phyloP scores from a whole-genome alignment of 768 basidiomycete species.

The Amanita thiersii region DNA sequence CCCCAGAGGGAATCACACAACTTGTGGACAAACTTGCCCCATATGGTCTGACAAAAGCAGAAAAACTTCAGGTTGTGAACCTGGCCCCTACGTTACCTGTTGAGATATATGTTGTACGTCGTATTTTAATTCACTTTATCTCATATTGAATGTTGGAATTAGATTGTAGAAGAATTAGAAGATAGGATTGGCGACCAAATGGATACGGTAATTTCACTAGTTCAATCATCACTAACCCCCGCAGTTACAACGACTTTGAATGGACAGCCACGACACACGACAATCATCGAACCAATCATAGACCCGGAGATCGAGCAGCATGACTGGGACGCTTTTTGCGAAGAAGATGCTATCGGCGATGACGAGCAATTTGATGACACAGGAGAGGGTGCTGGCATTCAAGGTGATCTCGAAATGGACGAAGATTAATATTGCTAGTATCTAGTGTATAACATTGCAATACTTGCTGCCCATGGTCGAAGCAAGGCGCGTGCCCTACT shows the following conservation, averaged over 20 bases:
- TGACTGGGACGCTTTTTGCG: conserved; percentile 20
- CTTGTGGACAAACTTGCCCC: conserved; percentile 62
- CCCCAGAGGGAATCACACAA: conserved; percentile 49
- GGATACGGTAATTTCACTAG: conserved; percentile 54
- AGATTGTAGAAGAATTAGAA: conserved; percentile 92
- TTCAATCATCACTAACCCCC: conserved; percentile 25
- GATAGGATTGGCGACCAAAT: conserved; percentile 68
- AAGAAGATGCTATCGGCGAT: conserved; percentile 33
- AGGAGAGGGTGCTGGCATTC: conserved; percentile 58
- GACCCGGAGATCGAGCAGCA: conserved; percentile 17
- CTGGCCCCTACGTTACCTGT: conserved; percentile 75
- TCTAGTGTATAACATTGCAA: conserved; percentile 1
- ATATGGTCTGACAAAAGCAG: conserved; percentile 78
- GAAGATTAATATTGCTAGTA: conserved; percentile 32
- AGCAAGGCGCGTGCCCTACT: too few species aligned
- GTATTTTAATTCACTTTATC: background rate
- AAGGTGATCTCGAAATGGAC: conserved; percentile 67
- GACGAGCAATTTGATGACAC: conserved; percentile 57
- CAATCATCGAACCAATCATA: conserved; percentile 12
- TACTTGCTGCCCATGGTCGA: background rate
- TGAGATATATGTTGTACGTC: conserved; percentile 82
- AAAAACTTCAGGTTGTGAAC: conserved; percentile 91
- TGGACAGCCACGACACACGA: conserved; percentile 3
- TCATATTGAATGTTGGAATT: background rate
- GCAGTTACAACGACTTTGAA: conserved; percentile 8